Evolutionary conservation across 306 rosid genomes (phyloP), one percentile per base, ranked within the genome.

Genomic region (Myrica gale): DNA sequence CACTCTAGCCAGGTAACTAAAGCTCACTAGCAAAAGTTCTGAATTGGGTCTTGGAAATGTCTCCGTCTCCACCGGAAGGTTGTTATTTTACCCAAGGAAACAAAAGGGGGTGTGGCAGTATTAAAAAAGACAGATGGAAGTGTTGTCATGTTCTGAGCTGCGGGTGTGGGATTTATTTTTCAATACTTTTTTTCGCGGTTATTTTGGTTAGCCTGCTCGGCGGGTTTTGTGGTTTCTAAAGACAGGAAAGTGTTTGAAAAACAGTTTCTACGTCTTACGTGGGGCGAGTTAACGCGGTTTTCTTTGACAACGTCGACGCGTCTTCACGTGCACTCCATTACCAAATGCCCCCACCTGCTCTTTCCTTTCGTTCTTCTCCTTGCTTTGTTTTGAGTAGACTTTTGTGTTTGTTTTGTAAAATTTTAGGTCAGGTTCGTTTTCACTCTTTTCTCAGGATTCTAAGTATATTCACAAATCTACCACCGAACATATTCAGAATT

Each of bases 281-380:
- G 50, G 72, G 82, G 15, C 61, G 57, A 68, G 45, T 74, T 81
- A 77, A 82, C 86, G 86, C 86, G 86, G 75, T 83, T 75, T 62
- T 66, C 13, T 20, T 65, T 78, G 86, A 83, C 81, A 83, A 70
- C 26, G 51, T 12, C 13, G 80, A 83, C 86, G 83, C 86, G 86
- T 58, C 76, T 75, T 83, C 86, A 75, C 86, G 86, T 83, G 86
- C 46, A 47, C 26, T 45, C n/a, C 65, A 20, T 37, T 58, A 4
- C 65, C 37, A 10, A 11, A 20, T 9, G 65, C 15, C 12, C 65
- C 65, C 65, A 23, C 5, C 68, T 10, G 9, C 69, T 16, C 3
- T 37, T 63, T 61, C 19, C 63, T 41, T 62, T 42, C 69, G 19
- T 19, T 17, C 7, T 58, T 20, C 4, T 8, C 7, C 26, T 69